Evolutionary conservation across 306 rosid species (phyloP), one percentile per base, ranked within the genome.

Genomic region (Lithocarpus polystachyus): DNA sequence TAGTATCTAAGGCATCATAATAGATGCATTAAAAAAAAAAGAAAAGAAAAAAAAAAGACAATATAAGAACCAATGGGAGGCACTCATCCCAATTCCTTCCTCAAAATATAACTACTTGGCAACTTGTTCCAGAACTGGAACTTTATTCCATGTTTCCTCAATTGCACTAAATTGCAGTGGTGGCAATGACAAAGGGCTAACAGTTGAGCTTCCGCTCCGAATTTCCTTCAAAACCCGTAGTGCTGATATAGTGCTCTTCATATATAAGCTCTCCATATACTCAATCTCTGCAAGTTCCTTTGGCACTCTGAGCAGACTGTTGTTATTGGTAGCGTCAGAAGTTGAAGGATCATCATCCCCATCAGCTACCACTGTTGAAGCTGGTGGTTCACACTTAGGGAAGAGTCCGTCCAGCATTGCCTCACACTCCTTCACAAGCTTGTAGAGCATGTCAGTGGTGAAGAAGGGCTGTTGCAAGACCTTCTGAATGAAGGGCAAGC

Each of bases 351-450:
- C 82, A 55, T 81, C 93, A 14, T 81, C 85, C 71, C 79, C 87
- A 9, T 84, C 84, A 40, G 86, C 78, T 73, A 80, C 80, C 81
- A 84, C 91, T 15, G 82, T 75, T 5, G 88, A 82, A 55, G 88
- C 45, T 12, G 88, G 79, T 51, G 75, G 84, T 68, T 84, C 93
- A 6, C 54, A 86, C 45, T 56, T 80, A 0, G 94, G 90, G 85
- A 93, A 89, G 76, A 96, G 89, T 69, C 86, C 82, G 75, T 96
- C 99, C 68, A 96, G 93, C 85, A 89, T 96, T 20, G 86, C 75
- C 87, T 93, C 99, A 40, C 99, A 96, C 89, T 93, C 96, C 83
- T 96, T 96, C 74, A 96, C 94, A 48, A 96, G 97, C 89, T 96
- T 96, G 87, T 87, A 90, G 73, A 96, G 91, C 92, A 96, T 83